Evolutionary conservation across 129 eudicot genomes (phyloP), one percentile per base, ranked within the genome.

Genomic region (Flaveria ramosissima): DNA sequence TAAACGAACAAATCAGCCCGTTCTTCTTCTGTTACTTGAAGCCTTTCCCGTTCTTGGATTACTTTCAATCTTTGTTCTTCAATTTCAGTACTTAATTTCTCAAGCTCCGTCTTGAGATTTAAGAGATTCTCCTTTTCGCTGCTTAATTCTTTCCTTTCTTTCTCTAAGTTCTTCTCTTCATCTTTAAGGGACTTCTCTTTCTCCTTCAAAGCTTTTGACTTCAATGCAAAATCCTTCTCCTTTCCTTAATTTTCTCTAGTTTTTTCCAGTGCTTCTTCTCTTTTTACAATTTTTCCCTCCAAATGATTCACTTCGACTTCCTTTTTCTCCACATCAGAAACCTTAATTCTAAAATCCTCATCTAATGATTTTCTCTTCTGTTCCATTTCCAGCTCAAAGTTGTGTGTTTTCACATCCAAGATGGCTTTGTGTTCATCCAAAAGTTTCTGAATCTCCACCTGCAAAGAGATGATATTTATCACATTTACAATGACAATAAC

Each of bases 211-310:
- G 85, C 86, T 73, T 95, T 88, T 16, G 84, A 82, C 78, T 88
- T 91, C 36, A 74, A 50, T 27, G 86, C 99, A 27, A 86, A 9
- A 36, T 85, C 88, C 63, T 78, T 88, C 79, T 92, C 99, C 82
- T 89, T 92, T 92, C 97, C 82, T 89, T 92, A 6, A 73, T 55
- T 84, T 92, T 92, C 73, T 92, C 97, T 11, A 57, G 48, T 79
- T 88, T 88, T 92, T 77, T 92, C 97, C 43, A 89, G 14, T n/a
- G 97, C 95, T 71, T 85, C 85, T 82, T 95, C 99, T 20, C 97
- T 85, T 68, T 92, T 95, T 70, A 79, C 83, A 69, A 95, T 60
- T 79, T 92, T 95, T 65, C 80, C 97, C 64, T 95, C 99, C 82
- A 76, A 73, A 73, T 95, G 99, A 21, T 71, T 82, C 48, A 92